Conservation (phyloP, 495 filamentous ascomycete species). For the Endocarpon pusillum region DNA sequence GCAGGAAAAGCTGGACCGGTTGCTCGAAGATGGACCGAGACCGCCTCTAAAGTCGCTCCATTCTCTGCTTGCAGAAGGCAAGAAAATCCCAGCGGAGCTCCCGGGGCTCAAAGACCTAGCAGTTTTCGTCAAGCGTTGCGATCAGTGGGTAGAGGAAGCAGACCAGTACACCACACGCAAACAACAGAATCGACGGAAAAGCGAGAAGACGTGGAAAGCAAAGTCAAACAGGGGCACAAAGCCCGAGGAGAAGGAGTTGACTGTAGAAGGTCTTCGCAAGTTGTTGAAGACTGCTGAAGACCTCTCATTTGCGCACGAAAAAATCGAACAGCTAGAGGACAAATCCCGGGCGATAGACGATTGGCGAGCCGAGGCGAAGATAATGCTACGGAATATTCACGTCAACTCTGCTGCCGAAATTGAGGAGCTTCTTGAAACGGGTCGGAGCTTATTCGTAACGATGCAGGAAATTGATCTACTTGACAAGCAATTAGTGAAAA, state of each 20-base stretch:
- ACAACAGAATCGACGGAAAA: constrained; percentile 96
- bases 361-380: constrained; percentile 65
- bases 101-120: constrained; percentile 67
- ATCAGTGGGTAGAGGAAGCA: constrained; percentile 96
- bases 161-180: constrained; percentile 94
- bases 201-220: constrained; percentile 78
- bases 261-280: constrained; percentile 74
- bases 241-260: constrained; percentile 79
- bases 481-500: constrained; percentile 61
- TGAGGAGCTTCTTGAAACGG: constrained; percentile 74
- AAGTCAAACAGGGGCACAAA: constrained; percentile 61
- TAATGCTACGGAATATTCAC: constrained; percentile 44
- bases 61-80: constrained; percentile 76
- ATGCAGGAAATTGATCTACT: constrained; percentile 82
- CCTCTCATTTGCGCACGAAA: constrained; percentile 85
- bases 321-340: constrained; percentile 76
- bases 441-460: constrained; percentile 82
- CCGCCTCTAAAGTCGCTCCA: constrained; percentile 78
- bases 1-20: constrained; percentile 76
- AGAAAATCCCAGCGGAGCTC: constrained; percentile 89
- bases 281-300: constrained; percentile 72
- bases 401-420: constrained; percentile 52
- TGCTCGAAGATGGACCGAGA: constrained; percentile 62
- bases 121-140: constrained; percentile 83
- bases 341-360: constrained; percentile 72